These are phyloP conservation scores for Flagelloscypha sp. DNA, from an alignment of 768 basidiomycete genomes.

Conservation along the genomic window DNA sequence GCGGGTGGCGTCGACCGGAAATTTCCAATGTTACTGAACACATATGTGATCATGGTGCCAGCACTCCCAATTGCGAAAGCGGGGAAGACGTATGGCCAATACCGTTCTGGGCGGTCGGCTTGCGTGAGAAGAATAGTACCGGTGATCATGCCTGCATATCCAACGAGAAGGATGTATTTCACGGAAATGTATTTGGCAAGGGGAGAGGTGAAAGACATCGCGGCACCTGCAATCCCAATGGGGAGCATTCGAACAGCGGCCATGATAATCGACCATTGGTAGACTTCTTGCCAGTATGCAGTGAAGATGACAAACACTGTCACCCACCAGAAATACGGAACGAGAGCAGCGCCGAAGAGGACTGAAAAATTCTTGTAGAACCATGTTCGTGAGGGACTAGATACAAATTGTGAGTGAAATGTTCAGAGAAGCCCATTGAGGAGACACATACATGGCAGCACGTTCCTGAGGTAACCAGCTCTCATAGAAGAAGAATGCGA, in stretches of 20 bases:
- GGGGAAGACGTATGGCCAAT: conserved; percentile 42
- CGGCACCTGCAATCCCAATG: conserved; percentile 4
- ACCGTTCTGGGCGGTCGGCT: conserved; percentile 29
- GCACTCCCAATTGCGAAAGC: conserved; percentile 40
- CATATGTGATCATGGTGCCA: conserved; percentile 37
- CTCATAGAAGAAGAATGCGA: conserved; percentile 42
- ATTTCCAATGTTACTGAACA: conserved; percentile 34
- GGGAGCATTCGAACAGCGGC: conserved; percentile 24
- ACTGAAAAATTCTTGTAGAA: conserved; percentile 29
- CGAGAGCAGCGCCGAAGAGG: conserved; percentile 27
- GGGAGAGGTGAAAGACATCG: conserved; percentile 15
- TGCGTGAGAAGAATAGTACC: conserved; percentile 35
- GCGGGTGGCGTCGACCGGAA: conserved; percentile 38
- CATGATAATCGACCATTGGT: conserved; percentile 24
- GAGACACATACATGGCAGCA: conserved; percentile 35
- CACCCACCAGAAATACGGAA: conserved; percentile 36
- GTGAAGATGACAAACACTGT: conserved; percentile 24
- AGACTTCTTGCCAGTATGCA: conserved; percentile 24
- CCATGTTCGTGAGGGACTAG: conserved; percentile 35
- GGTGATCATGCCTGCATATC: conserved; percentile 26
- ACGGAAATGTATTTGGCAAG: conserved; percentile 24
- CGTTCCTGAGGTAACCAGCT: conserved; percentile 26
- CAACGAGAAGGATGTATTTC: conserved; percentile 40
- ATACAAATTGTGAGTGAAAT: neutral
- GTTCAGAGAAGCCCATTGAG: neutral